Evolutionary conservation across 352 stramenopile species (phyloP), one percentile per base, ranked within the genome.

Genomic region (Saprolegnia diclina): DNA sequence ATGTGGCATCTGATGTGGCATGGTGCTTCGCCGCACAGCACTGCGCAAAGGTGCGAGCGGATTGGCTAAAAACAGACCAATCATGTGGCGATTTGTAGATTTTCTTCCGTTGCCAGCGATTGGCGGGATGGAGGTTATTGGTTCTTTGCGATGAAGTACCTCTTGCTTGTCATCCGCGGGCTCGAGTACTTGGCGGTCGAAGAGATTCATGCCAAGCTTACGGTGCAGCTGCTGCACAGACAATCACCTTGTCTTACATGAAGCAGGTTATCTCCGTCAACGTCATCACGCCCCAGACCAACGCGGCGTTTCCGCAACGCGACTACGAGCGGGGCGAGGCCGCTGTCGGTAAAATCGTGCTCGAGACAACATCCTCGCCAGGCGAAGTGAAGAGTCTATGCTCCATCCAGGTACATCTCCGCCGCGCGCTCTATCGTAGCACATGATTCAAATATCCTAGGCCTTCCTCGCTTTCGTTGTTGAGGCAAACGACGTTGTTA

Each of bases 301-400:
- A 92, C 37, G 68, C 74, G 18, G 70, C 72, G 50, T 74, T 75
- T 3, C 79, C 75, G 40, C 77, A 85, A 48, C 76, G 90, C 63
- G 80, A 91, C 63, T 78, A 90, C 65, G 76, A 89, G 73, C 83
- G 90, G 61, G 85, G 85, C 22, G 80, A 91, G 59, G 83, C 83
- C 22, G 83, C 79, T 14, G 85, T 91, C 10, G 85, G 85, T 0
- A 81, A 74, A 16, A 79, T 93, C 53, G 70, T 93, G 48, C 62
- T 93, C 38, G 62, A 76, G 21, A 93, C 85, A 29, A 73, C 64
- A 54, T 91, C 83, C 5, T 71, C 80, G 4, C 73, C 77, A 40
- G 72, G 68, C 0, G 59, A 84, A 56, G 79, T 93, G 0, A 79
- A 80, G 65, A 59, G 73, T 38, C 67, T 93, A 37, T 77, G 76